A percentile compares a stretch with the other conserved stretches of the same genome.
These are phyloP conservation scores for Talaromyces amestolkiae DNA, from an alignment of 2,329 filamentous ascomycete species.

Conservation along the genomic window DNA sequence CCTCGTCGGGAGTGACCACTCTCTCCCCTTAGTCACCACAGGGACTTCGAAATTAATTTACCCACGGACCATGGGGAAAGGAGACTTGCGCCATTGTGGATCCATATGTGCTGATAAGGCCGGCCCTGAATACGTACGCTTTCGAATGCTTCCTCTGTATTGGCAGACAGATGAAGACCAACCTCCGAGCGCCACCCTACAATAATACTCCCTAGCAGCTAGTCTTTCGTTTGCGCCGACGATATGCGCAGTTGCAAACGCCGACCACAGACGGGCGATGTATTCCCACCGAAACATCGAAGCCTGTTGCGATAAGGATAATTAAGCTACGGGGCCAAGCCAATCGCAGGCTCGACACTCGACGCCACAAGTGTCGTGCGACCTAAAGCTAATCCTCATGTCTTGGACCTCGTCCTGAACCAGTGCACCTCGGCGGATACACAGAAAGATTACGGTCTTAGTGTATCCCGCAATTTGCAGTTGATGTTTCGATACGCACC, in stretches of 20 bases:
- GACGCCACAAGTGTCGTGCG: background rate
- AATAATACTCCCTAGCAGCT: background rate
- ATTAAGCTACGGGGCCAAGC: background rate
- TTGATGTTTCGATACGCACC: background rate
- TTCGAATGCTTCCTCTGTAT: no score
- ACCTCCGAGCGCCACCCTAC: background rate
- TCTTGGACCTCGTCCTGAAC: background rate
- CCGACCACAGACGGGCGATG: no score
- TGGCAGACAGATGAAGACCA: background rate
- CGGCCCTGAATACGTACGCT: background rate
- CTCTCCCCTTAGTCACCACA: no score
- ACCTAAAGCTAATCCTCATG: background rate
- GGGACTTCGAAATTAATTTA: background rate
- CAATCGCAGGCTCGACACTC: background rate
- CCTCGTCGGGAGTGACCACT: no score
- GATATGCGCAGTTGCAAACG: background rate
- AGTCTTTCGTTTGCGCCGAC: background rate
- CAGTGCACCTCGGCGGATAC: background rate
- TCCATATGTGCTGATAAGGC: conserved; percentile 2
- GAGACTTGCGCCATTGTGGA: conserved; percentile 7
- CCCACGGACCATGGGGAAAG: background rate
- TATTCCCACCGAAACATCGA: background rate
- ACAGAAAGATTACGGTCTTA: no score
- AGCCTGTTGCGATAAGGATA: background rate
- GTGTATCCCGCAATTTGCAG: background rate